Percentiles rank a stretch among this genome's conserved stretches.
phyloP scores from a whole-genome alignment of 2,329 filamentous ascomycete species.

The Colletotrichum endophyticum region DNA sequence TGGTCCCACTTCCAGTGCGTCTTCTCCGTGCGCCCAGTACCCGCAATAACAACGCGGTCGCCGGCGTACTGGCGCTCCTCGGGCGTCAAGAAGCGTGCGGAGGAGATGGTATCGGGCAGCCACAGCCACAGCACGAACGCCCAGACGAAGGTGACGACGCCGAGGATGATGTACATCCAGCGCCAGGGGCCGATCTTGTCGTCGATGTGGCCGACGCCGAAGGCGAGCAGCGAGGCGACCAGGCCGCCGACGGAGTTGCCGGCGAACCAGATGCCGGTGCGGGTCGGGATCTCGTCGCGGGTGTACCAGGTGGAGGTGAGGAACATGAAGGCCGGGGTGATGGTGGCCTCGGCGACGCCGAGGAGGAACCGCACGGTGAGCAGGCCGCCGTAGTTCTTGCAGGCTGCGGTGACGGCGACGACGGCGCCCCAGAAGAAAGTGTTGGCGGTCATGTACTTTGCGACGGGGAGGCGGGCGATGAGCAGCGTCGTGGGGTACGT shows the following conservation, averaged over 20 bases:
- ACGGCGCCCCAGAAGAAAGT: constrained; percentile 56
- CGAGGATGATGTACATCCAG: constrained; percentile 64
- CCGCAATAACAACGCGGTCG: constrained; percentile 51
- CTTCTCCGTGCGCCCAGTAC: constrained; percentile 56
- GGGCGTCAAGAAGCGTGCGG: constrained; percentile 60
- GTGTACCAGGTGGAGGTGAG: constrained; percentile 62
- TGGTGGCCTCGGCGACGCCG: constrained; percentile 59
- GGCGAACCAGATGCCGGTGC: constrained; percentile 62
- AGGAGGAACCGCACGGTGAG: constrained; percentile 57
- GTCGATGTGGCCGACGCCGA: constrained; percentile 58
- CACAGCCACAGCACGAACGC: constrained; percentile 50
- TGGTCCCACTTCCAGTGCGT: constrained; percentile 56
- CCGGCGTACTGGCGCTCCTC: constrained; percentile 55
- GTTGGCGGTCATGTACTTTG: constrained; percentile 51
- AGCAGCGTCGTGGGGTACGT: constrained; percentile 55
- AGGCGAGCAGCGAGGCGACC: constrained; percentile 55
- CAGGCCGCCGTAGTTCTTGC: constrained; percentile 52
- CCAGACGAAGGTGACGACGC: constrained; percentile 55
- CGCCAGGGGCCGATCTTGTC: constrained; percentile 54
- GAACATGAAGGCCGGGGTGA: constrained; percentile 61
- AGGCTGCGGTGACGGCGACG: constrained; percentile 49
- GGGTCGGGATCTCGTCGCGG: constrained; percentile 58
- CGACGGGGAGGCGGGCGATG: constrained; percentile 50
- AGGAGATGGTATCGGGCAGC: constrained; percentile 58
- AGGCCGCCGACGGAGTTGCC: constrained; percentile 55